These are phyloP conservation scores for Picea abies DNA, from an alignment of 83 land plant genomes.

Conservation along the genomic window DNA sequence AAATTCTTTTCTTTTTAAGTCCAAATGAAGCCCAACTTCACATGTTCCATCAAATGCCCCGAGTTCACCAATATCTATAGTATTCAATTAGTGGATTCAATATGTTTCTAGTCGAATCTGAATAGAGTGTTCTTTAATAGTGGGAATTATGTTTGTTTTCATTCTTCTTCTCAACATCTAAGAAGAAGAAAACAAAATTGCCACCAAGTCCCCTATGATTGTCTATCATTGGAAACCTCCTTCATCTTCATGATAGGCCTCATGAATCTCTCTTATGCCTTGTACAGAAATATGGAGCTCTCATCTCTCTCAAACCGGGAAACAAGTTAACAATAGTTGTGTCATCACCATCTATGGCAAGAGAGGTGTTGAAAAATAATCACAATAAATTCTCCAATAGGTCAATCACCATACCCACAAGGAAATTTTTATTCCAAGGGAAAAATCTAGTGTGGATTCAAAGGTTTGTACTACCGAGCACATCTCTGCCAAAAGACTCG, in stretches of 20 bases:
- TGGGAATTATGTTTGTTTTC: no score
- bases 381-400: conserved; percentile 24
- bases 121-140: no score
- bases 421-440: conserved; percentile 15
- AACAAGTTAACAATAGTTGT: conserved; percentile 21
- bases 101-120: no score
- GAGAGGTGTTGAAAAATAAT: conserved; percentile 16
- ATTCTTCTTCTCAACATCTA: no score
- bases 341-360: conserved; percentile 22
- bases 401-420: conserved; percentile 11
- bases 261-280: conserved; percentile 22
- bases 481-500: conserved; percentile 35
- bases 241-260: conserved; percentile 5
- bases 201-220: conserved; percentile 27
- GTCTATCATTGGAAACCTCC: conserved; percentile 28
- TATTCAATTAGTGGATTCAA: no score
- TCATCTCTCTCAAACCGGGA: conserved; percentile 27
- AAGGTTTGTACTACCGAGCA: conserved; percentile 37
- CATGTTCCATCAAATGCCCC: no score
- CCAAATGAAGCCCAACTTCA: no score
- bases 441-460: conserved; percentile 20
- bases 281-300: conserved; percentile 19
- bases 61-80: no score
- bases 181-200: neutral
- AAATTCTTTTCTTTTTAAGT: no score